phyloP scores from a whole-genome alignment of 306 rosid species.

The Inga laurina region DNA sequence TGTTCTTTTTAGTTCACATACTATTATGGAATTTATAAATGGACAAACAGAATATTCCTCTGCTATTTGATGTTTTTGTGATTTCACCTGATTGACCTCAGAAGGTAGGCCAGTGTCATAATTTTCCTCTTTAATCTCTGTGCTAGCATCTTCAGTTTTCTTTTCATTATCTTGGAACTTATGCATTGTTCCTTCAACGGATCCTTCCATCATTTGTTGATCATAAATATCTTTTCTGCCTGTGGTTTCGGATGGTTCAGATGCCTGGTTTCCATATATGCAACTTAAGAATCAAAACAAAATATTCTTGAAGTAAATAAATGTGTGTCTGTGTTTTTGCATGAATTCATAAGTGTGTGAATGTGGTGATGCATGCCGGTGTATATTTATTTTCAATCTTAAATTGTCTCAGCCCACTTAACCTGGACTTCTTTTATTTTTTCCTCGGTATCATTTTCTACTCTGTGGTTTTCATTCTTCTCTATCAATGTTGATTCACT shows the following conservation, averaged over 20 bases:
- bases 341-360: not conserved
- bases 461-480: constrained; percentile 17
- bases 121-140: constrained; percentile 19
- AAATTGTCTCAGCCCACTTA: not conserved
- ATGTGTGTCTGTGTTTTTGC: not conserved
- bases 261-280: constrained; percentile 34
- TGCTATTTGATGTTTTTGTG: not conserved
- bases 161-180: constrained; percentile 15
- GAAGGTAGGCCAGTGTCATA: constrained; percentile 6
- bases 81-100: constrained; percentile 21
- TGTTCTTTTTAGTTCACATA: not conserved
- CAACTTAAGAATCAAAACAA: constrained; percentile 8
- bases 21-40: not conserved
- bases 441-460: constrained; percentile 24
- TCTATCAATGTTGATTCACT: constrained; percentile 27
- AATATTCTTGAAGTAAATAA: not conserved
- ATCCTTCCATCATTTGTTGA: constrained; percentile 25
- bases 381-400: not conserved
- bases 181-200: constrained; percentile 14
- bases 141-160: constrained; percentile 22
- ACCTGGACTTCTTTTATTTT: constrained; percentile 28
- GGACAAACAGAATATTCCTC: not conserved
- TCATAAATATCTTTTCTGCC: constrained; percentile 5
- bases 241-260: constrained; percentile 15
- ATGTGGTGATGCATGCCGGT: not conserved